These are phyloP conservation scores for Pseudozyma tsukubaensis DNA, from an alignment of 1,284 basidiomycete species.

Conservation along the genomic window DNA sequence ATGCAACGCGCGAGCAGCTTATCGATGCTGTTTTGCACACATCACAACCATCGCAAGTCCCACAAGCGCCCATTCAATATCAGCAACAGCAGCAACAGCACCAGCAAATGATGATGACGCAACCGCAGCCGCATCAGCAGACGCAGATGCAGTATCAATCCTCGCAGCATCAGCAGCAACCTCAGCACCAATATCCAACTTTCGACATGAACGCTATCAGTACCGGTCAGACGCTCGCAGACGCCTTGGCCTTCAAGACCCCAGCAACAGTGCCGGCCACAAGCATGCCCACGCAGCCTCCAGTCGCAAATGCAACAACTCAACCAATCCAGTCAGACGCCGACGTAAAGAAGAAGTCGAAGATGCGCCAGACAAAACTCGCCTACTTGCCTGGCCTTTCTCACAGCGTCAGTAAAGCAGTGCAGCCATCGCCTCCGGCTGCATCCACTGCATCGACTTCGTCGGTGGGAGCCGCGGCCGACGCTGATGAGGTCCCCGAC, in stretches of 20 bases:
- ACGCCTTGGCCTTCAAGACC: constrained; percentile 21
- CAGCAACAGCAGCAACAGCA: constrained; percentile 3
- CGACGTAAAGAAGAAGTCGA: constrained; percentile 8
- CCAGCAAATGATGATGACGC: background rate
- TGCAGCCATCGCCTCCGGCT: background rate
- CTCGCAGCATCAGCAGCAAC: background rate
- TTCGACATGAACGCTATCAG: background rate
- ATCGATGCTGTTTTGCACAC: constrained; percentile 9
- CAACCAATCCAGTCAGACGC: background rate
- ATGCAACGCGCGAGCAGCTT: constrained; percentile 10
- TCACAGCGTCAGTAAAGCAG: constrained; percentile 11
- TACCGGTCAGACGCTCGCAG: constrained; percentile 26
- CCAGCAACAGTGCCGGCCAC: constrained; percentile 1
- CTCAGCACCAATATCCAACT: background rate
- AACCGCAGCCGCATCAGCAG: background rate
- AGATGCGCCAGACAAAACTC: constrained; percentile 32
- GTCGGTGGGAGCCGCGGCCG: background rate
- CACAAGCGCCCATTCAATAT: background rate
- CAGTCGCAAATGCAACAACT: no score
- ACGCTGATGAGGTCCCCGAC: background rate
- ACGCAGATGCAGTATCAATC: no score
- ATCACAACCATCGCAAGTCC: background rate
- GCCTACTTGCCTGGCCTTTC: constrained; percentile 19
- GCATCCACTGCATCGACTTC: background rate
- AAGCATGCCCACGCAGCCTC: background rate